Base-by-base conservation (phyloP, 208 protist species). In the Wallacemonas collosoma region DNA sequence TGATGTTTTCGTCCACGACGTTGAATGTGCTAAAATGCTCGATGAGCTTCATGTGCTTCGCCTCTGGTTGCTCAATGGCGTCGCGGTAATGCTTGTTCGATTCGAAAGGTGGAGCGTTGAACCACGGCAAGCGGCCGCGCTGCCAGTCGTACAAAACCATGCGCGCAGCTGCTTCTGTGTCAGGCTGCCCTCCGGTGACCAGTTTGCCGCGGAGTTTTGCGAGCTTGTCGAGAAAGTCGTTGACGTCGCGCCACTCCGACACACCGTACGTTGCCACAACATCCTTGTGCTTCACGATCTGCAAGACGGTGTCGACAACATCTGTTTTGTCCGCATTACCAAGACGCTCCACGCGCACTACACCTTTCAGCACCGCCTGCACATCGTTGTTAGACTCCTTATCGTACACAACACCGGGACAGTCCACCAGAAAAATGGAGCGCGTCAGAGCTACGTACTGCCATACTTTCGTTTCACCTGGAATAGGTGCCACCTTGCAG, bases 381-480 rank as follows among this genome's bases (percentile, higher is more conserved):
- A 98, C 85, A 66, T 99, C 98, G 48, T 96, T 94, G 76, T 99
- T 98, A 4, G 86, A 85, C 68, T 93, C 89, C 2, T 84, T 77
- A 61, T 96, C 86, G 76, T 98, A 97, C 17, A 99, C 97, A 5
- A 99, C 95, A 77, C 99, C 99, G 35, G 99, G 99, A 82, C 99
- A 99, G 89, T 99, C 99, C 73, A 99, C 99, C 4, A 99, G 82
- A 75, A 98, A 99, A 67, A 99, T 99, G 58, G 84, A 86, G 53
- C 96, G 90, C 53, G 99, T 99, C 12, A 99, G 89, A 2, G 98
- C 98, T 43, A 99, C 97, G 83, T 99, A 99, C 85, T 99, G 99
- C 99, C 99, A 99, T 36, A 99, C 98, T 76, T 99, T 99, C n/a
- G 99, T 99, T 82, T 99, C 98, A 44, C 99, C 99, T 8, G 99